These are phyloP conservation scores for Coemansia sp. DNA, from an alignment of 192 early-diverging fungal species.

Conservation along the genomic window DNA sequence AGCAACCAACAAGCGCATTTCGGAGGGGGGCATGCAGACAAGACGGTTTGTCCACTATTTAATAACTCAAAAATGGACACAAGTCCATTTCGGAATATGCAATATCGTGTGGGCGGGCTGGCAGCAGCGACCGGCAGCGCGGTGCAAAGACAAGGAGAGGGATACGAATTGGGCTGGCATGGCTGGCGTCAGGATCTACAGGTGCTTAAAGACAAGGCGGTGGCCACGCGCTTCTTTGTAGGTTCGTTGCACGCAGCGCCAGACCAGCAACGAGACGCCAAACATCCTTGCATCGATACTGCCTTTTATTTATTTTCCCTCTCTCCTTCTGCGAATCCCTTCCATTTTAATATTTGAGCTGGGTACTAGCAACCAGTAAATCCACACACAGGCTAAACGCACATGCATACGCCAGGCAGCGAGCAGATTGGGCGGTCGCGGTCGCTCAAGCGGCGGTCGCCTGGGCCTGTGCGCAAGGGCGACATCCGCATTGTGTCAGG, in stretches of 20 bases:
- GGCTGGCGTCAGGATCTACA: slow-evolving; percentile 4
- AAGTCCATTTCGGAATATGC: slow-evolving; percentile 1
- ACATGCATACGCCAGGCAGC: slow-evolving; percentile 9
- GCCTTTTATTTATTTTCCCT: neutral
- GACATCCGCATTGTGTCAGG: slow-evolving; percentile 42
- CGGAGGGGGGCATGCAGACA: neutral
- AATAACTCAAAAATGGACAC: neutral
- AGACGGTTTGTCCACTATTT: neutral
- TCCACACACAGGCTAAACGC: too few species aligned
- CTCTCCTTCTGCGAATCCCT: neutral
- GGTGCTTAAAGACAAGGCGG: slow-evolving; percentile 3
- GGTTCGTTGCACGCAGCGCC: slow-evolving; percentile 3
- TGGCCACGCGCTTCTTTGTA: slow-evolving; percentile 6
- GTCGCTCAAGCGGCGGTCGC: slow-evolving; percentile 17
- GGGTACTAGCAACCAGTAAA: too few species aligned
- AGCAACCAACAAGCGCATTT: neutral
- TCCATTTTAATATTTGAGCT: neutral
- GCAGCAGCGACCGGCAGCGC: neutral
- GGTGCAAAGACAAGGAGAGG: neutral
- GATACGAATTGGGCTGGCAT: neutral
- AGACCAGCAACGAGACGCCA: neutral
- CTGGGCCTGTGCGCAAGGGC: slow-evolving; percentile 38
- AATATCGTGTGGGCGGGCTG: neutral
- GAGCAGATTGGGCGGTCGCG: slow-evolving; percentile 1
- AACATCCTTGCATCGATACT: neutral